A percentile compares a stretch with the other conserved stretches of the same genome.
phyloP scores from a whole-genome alignment of 257 asterid genomes.

The Solanum piurae region DNA sequence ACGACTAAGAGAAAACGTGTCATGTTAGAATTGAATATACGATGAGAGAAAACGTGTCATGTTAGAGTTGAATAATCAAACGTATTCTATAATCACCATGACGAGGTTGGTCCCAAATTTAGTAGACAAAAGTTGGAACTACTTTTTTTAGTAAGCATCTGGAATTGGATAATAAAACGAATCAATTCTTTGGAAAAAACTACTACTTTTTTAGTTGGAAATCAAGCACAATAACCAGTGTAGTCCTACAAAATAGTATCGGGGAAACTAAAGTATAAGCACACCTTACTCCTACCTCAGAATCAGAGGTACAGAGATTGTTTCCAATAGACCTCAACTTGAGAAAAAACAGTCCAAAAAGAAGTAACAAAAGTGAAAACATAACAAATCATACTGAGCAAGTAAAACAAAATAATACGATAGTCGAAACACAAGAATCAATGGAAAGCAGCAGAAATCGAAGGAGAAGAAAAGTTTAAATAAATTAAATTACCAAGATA shows the following conservation, averaged over 20 bases:
- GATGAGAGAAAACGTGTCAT: neutral
- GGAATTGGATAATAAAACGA: neutral
- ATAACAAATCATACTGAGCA: neutral
- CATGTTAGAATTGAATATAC: neutral
- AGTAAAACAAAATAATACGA: neutral
- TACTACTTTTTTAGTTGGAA: neutral
- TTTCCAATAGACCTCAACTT: neutral
- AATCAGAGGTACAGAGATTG: neutral
- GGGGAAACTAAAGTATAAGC: rapidly evolving
- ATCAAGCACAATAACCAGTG: neutral
- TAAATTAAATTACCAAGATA: neutral
- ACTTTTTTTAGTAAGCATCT: neutral
- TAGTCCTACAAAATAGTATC: neutral
- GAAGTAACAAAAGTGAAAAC: neutral
- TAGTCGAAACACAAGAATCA: neutral
- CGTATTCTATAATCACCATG: neutral
- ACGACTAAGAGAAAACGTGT: neutral
- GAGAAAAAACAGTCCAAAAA: neutral
- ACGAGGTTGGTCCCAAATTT: neutral
- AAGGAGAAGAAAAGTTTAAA: neutral
- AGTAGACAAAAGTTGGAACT: neutral
- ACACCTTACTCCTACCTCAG: too few relatives aligned
- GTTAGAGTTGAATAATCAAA: neutral
- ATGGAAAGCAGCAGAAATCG: neutral
- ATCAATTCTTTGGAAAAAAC: neutral